Evolutionary conservation across 2,329 filamentous ascomycete species (phyloP).

Genomic region (Chaetomium globosum): DNA sequence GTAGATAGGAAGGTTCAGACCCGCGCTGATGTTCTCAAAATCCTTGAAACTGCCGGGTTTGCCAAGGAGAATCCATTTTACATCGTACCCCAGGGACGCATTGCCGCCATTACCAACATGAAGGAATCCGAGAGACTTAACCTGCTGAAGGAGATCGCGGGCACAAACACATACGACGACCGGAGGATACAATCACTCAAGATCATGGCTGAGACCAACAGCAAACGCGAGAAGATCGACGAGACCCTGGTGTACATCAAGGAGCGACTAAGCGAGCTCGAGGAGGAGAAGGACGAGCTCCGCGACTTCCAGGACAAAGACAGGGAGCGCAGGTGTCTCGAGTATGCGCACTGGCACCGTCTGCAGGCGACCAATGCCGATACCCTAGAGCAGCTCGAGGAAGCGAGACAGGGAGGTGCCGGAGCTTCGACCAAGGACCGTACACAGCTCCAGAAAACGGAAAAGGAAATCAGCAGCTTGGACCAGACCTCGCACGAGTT

Average conservation of each 20-base stretch:
- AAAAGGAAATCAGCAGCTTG: constrained; percentile 75
- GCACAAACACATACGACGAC: constrained; percentile 94
- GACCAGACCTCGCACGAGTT: constrained; percentile 79
- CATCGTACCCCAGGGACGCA: constrained; percentile 95
- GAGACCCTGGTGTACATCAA: constrained; percentile 90
- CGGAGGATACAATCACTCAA: constrained; percentile 88
- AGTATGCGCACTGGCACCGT: constrained; percentile 91
- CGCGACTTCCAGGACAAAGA: constrained; percentile 94
- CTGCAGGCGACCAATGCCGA: constrained; percentile 80
- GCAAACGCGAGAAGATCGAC: constrained; percentile 92
- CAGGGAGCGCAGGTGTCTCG: constrained; percentile 83
- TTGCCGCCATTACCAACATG: constrained; percentile 97
- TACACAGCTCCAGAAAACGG: constrained; percentile 72
- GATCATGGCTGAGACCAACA: constrained; percentile 96
- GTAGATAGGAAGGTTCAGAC: constrained; percentile 96
- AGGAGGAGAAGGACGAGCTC: constrained; percentile 96
- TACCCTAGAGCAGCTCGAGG: constrained; percentile 80
- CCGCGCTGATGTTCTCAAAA: constrained; percentile 90
- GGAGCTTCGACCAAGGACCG: constrained; percentile 83
- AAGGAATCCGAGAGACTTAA: constrained; percentile 90
- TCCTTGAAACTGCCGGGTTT: constrained; percentile 94
- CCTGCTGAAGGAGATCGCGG: constrained; percentile 94
- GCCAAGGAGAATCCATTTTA: constrained; percentile 98
- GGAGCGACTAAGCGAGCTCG: constrained; percentile 82
- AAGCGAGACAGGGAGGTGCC: constrained; percentile 75